Evolutionary conservation across 2,329 filamentous ascomycete species (phyloP).

Genomic region (Apiospora malaysiana): DNA sequence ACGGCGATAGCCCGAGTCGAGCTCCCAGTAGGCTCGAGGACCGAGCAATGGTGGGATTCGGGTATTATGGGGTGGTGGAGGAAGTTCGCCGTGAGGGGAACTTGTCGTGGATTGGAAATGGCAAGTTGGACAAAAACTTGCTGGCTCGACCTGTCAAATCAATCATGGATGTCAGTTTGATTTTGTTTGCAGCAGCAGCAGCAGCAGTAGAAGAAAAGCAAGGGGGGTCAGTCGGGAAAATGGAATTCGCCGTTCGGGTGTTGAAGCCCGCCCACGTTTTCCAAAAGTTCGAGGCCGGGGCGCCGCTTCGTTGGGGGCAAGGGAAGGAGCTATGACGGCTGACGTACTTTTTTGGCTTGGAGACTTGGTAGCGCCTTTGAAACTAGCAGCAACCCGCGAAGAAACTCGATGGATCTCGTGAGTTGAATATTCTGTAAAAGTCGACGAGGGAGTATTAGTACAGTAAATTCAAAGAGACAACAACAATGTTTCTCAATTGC

Average conservation of each 20-base stretch:
- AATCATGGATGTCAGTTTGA: not conserved
- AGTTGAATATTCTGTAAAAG: constrained; percentile 6
- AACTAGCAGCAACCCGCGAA: not conserved
- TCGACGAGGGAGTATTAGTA: constrained; percentile 1
- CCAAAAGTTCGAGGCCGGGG: not conserved
- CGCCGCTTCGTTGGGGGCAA: constrained; percentile 7
- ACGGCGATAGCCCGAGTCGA: constrained; percentile 26
- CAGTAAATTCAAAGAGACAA: not conserved
- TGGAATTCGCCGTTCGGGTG: not conserved
- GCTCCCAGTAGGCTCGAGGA: constrained; percentile 24
- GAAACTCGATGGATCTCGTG: constrained; percentile 8
- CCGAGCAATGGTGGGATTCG: constrained; percentile 22
- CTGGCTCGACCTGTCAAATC: not conserved
- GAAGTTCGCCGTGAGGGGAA: constrained; percentile 14
- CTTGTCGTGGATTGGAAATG: not conserved
- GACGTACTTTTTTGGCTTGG: constrained; percentile 17
- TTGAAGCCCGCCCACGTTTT: constrained; percentile 7
- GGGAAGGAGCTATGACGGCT: constrained; percentile 16
- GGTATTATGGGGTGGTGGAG: constrained; percentile 8
- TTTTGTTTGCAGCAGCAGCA: not conserved
- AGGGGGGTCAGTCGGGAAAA: not conserved
- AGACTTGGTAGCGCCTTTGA: not conserved
- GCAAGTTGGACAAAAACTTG: constrained; percentile 20
- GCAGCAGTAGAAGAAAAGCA: not conserved
- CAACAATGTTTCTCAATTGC: not conserved